phyloP scores from a whole-genome alignment of 768 basidiomycete species.

The Nidularia pulvinata region DNA sequence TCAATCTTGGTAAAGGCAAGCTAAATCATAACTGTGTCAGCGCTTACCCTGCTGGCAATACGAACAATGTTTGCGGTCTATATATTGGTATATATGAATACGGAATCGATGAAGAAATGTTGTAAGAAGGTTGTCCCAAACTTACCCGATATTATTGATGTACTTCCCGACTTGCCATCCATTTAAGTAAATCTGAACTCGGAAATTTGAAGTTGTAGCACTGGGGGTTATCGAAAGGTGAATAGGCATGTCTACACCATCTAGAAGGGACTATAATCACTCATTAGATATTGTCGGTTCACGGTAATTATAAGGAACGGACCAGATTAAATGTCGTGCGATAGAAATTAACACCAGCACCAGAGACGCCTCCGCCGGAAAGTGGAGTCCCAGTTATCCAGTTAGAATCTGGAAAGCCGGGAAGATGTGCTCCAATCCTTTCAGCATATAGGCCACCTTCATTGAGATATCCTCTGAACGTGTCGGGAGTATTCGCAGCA shows the following conservation, averaged over 20 bases:
- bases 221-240: slow-evolving; percentile 44
- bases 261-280: slow-evolving; percentile 27
- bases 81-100: background rate
- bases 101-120: background rate
- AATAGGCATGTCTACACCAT: slow-evolving; percentile 41
- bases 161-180: slow-evolving; percentile 57
- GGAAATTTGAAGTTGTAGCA: slow-evolving; percentile 41
- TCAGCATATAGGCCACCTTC: slow-evolving; percentile 51
- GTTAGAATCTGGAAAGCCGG: slow-evolving; percentile 36
- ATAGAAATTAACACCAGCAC: slow-evolving; percentile 42
- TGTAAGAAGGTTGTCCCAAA: background rate
- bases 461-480: slow-evolving; percentile 46
- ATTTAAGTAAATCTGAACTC: slow-evolving; percentile 48
- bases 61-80: slow-evolving; percentile 47
- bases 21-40: background rate
- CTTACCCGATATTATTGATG: slow-evolving; percentile 48
- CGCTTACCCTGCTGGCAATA: slow-evolving; percentile 48
- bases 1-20: background rate
- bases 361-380: slow-evolving; percentile 21
- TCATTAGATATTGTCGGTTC: background rate
- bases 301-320: slow-evolving; percentile 2
- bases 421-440: slow-evolving; percentile 49
- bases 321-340: slow-evolving; percentile 40
- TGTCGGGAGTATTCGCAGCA: slow-evolving; percentile 37
- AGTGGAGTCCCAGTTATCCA: slow-evolving; percentile 35